Evolutionary conservation across 1,139 yeast species (phyloP), one percentile per base, ranked within the genome.

Genomic region (Arxiozyma slooffiae): DNA sequence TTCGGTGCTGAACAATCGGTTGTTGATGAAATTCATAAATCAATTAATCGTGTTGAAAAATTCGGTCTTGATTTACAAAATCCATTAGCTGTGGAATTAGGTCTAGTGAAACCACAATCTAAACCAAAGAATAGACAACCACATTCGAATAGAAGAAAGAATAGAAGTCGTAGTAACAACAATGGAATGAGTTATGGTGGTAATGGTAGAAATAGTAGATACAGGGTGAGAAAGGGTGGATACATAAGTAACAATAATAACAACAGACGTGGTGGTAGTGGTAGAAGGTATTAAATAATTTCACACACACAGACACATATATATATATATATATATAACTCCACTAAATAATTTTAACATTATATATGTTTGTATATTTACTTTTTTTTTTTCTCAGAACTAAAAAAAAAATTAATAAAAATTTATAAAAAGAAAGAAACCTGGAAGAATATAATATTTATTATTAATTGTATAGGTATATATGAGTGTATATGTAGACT

Each of bases 21-120:
- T 2, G 63, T 67, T 36, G 71, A 71, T 41, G 55, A 67, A 49
- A 61, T 84, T 67, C 73, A 82, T 64, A 71, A 79, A 67, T 77
- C 85, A 57, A 74, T 85, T 60, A 74, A 73, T 37, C 78, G 97
- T 62, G 80, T 88, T 56, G 84, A 83, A 64, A 87, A 86, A 71
- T 89, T 88, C 62, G 97, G 97, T 23, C 80, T 88, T 50, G 85
- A 82, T 55, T 68, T 75, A 34, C 82, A 82, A 51, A 81, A 86
- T 47, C 77, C 83, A 9, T 71, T 84, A 57, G 88, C 89, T 38
- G 72, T 71, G 57, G 89, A 83, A 63, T 72, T 84, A 49, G 89
- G 89, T 0, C 65, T 80, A 51, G 68, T 63, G 38, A 53, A 51
- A 44, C 53, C 54, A 21, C 47, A 44, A 21, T 42, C 47, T 36